Evolutionary conservation across 2,329 filamentous ascomycete species (phyloP).

Genomic region (Xylariaceae sp.): DNA sequence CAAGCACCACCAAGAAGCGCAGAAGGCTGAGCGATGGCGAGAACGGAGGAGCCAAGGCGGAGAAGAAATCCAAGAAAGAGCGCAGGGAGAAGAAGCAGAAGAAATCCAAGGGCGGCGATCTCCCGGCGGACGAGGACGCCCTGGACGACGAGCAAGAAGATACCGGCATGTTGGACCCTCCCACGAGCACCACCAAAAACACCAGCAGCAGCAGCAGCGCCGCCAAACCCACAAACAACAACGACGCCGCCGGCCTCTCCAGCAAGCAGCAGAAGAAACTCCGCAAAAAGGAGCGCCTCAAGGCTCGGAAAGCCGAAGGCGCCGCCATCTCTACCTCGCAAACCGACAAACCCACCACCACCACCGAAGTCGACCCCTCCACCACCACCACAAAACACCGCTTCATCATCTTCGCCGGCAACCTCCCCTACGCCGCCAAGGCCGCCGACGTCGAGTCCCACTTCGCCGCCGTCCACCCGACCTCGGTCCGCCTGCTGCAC

Average conservation of each 20-base stretch:
- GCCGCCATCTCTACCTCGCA: slow-evolving; percentile 2
- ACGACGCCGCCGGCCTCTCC: not conserved
- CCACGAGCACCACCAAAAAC: slow-evolving; percentile 23
- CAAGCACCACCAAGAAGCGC: slow-evolving; percentile 22
- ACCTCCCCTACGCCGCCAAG: slow-evolving; percentile 82
- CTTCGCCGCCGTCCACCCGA: slow-evolving; percentile 71
- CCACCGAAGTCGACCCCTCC: slow-evolving; percentile 7
- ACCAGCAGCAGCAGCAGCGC: slow-evolving; percentile 26
- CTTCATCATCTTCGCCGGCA: slow-evolving; percentile 82
- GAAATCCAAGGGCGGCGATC: slow-evolving; percentile 15
- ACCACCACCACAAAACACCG: slow-evolving; percentile 38
- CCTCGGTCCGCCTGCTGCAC: slow-evolving; percentile 67
- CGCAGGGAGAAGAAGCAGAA: slow-evolving; percentile 21
- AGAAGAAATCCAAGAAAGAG: slow-evolving; percentile 16
- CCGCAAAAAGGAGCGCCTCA: slow-evolving; percentile 23
- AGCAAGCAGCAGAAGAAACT: not conserved
- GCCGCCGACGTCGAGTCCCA: slow-evolving; percentile 64
- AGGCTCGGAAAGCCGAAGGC: slow-evolving; percentile 10
- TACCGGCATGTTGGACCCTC: not conserved
- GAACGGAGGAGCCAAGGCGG: not conserved
- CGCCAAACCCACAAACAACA: not conserved
- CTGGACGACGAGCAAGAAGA: slow-evolving; percentile 13
- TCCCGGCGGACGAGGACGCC: slow-evolving; percentile 6
- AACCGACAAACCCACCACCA: slow-evolving; percentile 7
- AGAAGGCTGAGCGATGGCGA: slow-evolving; percentile 18